Evolutionary conservation across 2,329 filamentous ascomycete species (phyloP).

Genomic region (Apiospora aurea): DNA sequence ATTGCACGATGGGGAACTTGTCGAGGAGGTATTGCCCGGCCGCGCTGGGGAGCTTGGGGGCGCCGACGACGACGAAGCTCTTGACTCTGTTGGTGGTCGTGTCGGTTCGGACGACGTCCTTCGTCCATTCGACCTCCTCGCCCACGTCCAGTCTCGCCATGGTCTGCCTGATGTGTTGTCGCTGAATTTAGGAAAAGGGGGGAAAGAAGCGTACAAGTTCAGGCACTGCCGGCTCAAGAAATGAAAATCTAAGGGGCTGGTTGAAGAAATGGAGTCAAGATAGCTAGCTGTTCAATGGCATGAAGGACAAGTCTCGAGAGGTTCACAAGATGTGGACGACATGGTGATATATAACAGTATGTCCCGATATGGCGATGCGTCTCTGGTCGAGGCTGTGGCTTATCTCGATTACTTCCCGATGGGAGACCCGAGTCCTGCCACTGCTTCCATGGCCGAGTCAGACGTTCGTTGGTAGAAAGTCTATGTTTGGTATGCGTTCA

Average conservation of each 20-base stretch:
- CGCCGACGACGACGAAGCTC: constrained; percentile 40
- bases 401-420: neutral
- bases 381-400: neutral
- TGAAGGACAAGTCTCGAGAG: neutral
- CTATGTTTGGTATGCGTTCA: neutral
- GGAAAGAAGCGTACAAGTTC: neutral
- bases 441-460: neutral
- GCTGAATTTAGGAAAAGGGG: neutral
- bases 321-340: neutral
- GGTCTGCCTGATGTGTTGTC: neutral
- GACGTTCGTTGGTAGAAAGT: neutral
- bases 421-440: neutral
- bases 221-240: neutral
- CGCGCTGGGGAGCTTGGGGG: constrained; percentile 55
- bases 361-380: neutral
- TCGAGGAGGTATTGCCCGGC: constrained; percentile 63
- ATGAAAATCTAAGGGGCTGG: neutral
- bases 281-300: neutral
- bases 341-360: neutral
- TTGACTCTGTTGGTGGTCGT: constrained; percentile 45
- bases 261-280: neutral
- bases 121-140: constrained; percentile 31
- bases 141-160: constrained; percentile 18
- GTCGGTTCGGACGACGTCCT: constrained; percentile 46
- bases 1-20: constrained; percentile 68